Base-by-base conservation (phyloP, 768 basidiomycete genomes). In the Stropharia rugosoannulata region DNA sequence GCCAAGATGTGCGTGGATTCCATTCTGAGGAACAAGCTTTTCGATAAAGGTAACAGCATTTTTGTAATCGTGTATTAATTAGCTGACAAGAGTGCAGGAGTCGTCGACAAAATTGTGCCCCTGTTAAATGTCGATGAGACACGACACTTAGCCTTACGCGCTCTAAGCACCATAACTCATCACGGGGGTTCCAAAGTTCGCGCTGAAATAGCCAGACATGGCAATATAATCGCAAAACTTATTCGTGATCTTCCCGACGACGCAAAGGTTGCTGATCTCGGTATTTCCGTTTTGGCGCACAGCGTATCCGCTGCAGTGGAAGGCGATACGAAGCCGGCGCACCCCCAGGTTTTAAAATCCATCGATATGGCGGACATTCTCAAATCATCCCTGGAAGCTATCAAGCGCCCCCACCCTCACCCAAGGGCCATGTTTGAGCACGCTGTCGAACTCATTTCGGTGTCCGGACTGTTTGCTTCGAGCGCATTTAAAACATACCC, bases 1-100 rank as follows among this genome's bases (percentile, higher is more conserved):
- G 78, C 84, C 13, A 83, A 82, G 62, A 83, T 87, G 81, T 85
- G 76, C 32, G 75, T 73, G 0, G 86, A 87, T 64, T 74, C 82
- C 2, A 71, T 87, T 37, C 66, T 87, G 53, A 73, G 87, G 15
- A 79, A 86, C 66, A 81, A 82, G 56, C 70, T 88, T 13, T 79
- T 84, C 60, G 72, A 78, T 36, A 77, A 77, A 74, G 86, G 86
- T 85, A 51, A 7, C 7, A 4, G 59, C 43, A 13, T 25, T 36
- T 55, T 11, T 49, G 9, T 15, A 16, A 49, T 36, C 9, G 27
- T 12, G 43, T 15, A 5, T 8, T n/a, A 36, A 7, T 12, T 25
- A 25, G 32, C 18, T 54, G 9, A 32, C 22, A 39, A 19, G 32
- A 36, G 19, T 38, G 5, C 40, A 87, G 86, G 84, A 15, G 69